Percentiles rank a stretch among this genome's conserved stretches.
These are phyloP conservation scores for Castanea mollissima DNA, from an alignment of 306 rosid genomes.

Conservation along the genomic window DNA sequence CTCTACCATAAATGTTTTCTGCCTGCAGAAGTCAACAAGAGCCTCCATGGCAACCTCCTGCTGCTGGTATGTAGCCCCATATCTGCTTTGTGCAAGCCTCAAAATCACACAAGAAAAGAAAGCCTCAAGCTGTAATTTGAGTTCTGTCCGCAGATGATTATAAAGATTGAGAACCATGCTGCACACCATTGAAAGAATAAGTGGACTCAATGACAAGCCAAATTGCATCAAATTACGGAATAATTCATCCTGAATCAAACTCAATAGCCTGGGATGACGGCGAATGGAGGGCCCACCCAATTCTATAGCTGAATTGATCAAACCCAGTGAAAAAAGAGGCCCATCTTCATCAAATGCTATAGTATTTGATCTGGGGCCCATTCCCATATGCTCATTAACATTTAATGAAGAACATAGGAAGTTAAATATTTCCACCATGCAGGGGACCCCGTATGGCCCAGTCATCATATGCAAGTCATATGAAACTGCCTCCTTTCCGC, in stretches of 20 bases:
- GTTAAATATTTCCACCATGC: slow-evolving; percentile 97
- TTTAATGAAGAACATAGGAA: slow-evolving; percentile 84
- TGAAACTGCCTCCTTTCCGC: slow-evolving; percentile 60
- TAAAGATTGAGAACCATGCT: slow-evolving; percentile 76
- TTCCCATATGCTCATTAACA: slow-evolving; percentile 68
- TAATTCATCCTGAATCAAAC: slow-evolving; percentile 82
- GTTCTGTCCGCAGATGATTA: slow-evolving; percentile 75
- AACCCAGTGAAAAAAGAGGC: slow-evolving; percentile 87
- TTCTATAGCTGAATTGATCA: slow-evolving; percentile 89
- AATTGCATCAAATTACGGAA: slow-evolving; percentile 85
- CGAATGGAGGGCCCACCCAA: slow-evolving; percentile 87
- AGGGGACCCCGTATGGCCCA: slow-evolving; percentile 95
- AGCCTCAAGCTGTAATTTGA: slow-evolving; percentile 83
- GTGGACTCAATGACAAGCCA: slow-evolving; percentile 79
- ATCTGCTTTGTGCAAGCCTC: slow-evolving; percentile 85
- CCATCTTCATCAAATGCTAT: slow-evolving; percentile 89
- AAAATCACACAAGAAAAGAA: slow-evolving; percentile 86
- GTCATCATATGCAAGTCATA: slow-evolving; percentile 75
- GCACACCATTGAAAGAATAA: slow-evolving; percentile 84
- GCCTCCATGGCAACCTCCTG: slow-evolving; percentile 97
- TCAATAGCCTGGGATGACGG: slow-evolving; percentile 73
- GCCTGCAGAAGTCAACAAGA: slow-evolving; percentile 91
- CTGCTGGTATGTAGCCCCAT: slow-evolving; percentile 89
- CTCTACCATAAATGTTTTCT: slow-evolving; percentile 83
- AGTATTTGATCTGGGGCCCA: slow-evolving; percentile 73